Base-by-base conservation (phyloP, 768 basidiomycete genomes). In the Naematelia aurantialba region DNA sequence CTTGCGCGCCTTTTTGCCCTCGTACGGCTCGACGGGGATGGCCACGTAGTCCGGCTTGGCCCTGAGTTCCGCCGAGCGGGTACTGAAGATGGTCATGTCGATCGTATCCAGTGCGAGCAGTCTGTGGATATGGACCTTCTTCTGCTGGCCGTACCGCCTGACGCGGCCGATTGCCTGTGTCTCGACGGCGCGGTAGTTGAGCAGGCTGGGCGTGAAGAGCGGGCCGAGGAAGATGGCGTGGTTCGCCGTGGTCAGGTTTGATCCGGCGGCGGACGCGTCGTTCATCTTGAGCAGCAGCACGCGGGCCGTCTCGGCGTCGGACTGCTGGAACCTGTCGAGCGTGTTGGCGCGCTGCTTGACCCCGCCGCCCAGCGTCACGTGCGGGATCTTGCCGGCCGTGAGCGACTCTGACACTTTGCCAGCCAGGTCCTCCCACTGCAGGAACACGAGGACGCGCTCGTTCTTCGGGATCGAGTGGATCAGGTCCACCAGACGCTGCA, bases 201-300 rank as follows among this genome's bases (percentile, higher is more conserved):
- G 86, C 76, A 92, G 87, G 74, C 88, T 85, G 19, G 85, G 83
- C 0, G 91, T 85, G 34, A 93, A 86, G 39, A 97, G 82, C 8
- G 93, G 93, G 10, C 90, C 92, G 56, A 97, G 81, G 82, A 97
- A 97, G 74, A 96, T 87, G 34, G 91, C 92, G 72, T 93, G 91
- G 77, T 92, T 97, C 19, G 93, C 93, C 31, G 84, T 85, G 2
- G 92, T 96, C 73, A 97, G 79, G 75, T 97, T 97, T 10, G 72
- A 79, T 61, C 75, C 75, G 49, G 72, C 66, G 0, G 69, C 67
- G 34, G 49, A 55, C 14, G 93, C 91, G 76, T 94, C 91, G 85
- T 89, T 91, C 62, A 94, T 88, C 67, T 91, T 91, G 61, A 97
- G 79, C 55, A 97, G 81, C 47, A 97, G 81, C 14, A 92, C 91